Evolutionary conservation across 768 basidiomycete species (phyloP), one percentile per base, ranked within the genome.

Genomic region (Dioszegia aurantiaca): DNA sequence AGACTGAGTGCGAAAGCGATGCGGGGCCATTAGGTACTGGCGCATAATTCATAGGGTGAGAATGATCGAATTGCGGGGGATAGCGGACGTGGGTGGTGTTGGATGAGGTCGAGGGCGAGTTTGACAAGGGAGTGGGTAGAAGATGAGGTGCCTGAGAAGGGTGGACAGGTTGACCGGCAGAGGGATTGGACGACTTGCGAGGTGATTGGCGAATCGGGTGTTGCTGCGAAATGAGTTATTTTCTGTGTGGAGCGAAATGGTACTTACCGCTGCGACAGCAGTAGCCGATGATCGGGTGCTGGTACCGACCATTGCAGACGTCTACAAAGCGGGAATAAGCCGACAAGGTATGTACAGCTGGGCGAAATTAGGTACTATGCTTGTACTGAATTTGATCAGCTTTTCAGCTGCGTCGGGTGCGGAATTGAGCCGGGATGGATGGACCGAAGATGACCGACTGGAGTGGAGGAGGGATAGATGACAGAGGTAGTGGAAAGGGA

Each of bases 111-210:
- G 59, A 57, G 10, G 67, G 63, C 1, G 64, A 65, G 61, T 65
- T 63, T 27, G 67, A 65, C 21, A 69, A 16, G 8, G 67, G 67
- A 2, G 67, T 69, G n/a, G 67, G 67, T 42, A 63, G 62, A n/a
- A 16, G 37, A 24, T 61, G 65, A 23, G 62, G 6, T 5, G 67
- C 55, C 3, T 61, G 64, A 19, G 63, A 58, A 33, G 55, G 51
- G 21, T 48, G 36, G 21, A 26, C 23, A 27, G 62, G 26, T 41
- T 42, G 40, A n/a, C 6, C 21, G 9, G 19, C n/a, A 23, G 37
- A 39, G 17, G 55, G 21, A 26, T 36, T 8, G 5, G 59, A 60
- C 21, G 53, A 16, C 40, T 60, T 60, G n/a, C 59, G 59, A 21
- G 59, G 52, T 24, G 59, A 60, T 55, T 54, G 52, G 10, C 59